Conservation (phyloP, 1,284 basidiomycete genomes). For the Chondrostereum purpureum region DNA sequence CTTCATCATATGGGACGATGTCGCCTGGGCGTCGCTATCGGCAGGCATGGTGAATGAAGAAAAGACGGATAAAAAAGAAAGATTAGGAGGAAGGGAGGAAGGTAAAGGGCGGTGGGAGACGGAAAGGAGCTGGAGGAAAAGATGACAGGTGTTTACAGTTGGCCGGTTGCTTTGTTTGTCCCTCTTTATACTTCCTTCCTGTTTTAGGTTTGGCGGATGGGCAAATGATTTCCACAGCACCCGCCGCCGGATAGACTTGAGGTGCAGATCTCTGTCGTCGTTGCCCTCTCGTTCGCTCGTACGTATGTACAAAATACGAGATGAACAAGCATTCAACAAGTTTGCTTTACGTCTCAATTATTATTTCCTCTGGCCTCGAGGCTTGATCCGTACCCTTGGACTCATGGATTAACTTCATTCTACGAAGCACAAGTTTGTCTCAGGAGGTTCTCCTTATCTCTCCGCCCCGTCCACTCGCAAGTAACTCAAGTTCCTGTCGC, state of each 20-base stretch:
- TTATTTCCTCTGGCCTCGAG: not conserved
- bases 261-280: not conserved
- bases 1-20: conserved; percentile 92
- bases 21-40: conserved; percentile 40
- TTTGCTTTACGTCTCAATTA: too few species aligned
- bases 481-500: too few species aligned
- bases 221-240: not conserved
- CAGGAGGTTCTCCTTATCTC: not conserved
- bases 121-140: not conserved
- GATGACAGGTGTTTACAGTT: not conserved
- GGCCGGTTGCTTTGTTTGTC: not conserved
- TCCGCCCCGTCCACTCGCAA: too few species aligned
- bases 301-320: not conserved
- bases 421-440: not conserved
- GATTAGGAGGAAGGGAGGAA: not conserved
- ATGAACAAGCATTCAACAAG: too few species aligned
- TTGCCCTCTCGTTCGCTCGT: not conserved
- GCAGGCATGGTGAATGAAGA: conserved; percentile 30
- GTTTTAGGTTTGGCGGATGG: not conserved
- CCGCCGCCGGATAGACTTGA: not conserved
- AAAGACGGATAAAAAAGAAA: conserved; percentile 17
- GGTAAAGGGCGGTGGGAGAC: not conserved
- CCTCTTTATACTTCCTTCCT: not conserved
- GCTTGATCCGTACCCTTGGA: not conserved
- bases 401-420: not conserved